Evolutionary conservation across 139 green algal species (phyloP).

Genomic region (Spirogloea muscicola): DNA sequence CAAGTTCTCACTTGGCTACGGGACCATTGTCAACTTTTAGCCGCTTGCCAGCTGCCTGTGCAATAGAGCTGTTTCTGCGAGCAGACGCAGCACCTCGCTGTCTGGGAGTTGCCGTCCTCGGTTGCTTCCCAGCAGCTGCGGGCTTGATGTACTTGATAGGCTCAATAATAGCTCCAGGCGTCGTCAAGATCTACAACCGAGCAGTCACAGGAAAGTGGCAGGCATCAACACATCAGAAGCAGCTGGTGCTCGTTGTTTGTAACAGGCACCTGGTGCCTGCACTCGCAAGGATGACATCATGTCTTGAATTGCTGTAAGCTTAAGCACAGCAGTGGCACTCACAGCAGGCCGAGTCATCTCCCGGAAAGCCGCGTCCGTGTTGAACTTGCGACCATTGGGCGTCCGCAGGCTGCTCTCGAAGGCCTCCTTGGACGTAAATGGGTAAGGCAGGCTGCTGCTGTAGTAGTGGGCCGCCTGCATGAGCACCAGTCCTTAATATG

Average conservation of each 20-base stretch:
- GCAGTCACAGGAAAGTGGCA: background rate
- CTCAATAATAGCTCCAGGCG: background rate
- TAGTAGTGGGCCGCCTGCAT: conserved; percentile 63
- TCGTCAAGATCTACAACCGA: conserved; percentile 4
- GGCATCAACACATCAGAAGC: background rate
- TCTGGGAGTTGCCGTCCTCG: no score
- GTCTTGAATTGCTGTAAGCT: background rate
- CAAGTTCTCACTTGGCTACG: no score
- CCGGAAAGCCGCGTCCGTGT: conserved; percentile 70
- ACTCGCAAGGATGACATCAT: background rate
- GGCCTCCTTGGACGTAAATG: conserved; percentile 50
- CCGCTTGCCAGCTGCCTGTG: no score
- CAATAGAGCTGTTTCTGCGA: no score
- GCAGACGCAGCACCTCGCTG: no score
- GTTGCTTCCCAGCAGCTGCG: no score
- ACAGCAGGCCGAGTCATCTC: conserved; percentile 72
- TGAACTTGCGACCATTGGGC: conserved; percentile 84
- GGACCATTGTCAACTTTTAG: no score
- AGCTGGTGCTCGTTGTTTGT: background rate
- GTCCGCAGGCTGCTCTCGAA: conserved; percentile 72
- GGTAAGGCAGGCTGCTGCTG: conserved; percentile 64
- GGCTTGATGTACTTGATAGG: conserved; percentile 20
- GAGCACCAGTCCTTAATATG: no score
- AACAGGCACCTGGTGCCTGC: background rate
- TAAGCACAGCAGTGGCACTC: conserved; percentile 11